A percentile compares a stretch with the other conserved stretches of the same genome.
Evolutionary conservation across 108 stramenopile genomes (phyloP).

Genomic region (Cyclotella kingstonii): DNA sequence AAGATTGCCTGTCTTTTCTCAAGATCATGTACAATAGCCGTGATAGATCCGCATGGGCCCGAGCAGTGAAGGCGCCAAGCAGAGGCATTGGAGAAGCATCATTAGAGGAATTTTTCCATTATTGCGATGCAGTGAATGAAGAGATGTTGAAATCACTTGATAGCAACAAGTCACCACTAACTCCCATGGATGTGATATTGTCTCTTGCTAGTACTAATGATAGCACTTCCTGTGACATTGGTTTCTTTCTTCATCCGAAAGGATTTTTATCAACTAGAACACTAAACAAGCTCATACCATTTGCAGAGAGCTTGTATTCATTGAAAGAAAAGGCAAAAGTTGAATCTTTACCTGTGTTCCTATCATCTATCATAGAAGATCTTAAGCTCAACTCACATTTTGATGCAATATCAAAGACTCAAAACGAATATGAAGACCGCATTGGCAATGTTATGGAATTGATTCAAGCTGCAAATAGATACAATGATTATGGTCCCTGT

Average conservation of each 20-base stretch:
- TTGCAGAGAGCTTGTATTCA: slow-evolving; percentile 51
- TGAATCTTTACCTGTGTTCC: slow-evolving; percentile 43
- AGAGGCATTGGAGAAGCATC: slow-evolving; percentile 69
- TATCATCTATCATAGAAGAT: slow-evolving; percentile 52
- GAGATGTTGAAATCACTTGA: slow-evolving; percentile 28
- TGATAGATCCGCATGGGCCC: slow-evolving; percentile 64
- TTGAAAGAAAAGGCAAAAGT: slow-evolving; percentile 44
- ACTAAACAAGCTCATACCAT: slow-evolving; percentile 57
- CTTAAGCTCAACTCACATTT: slow-evolving; percentile 61
- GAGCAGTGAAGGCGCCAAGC: slow-evolving; percentile 71
- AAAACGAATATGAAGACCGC: slow-evolving; percentile 68
- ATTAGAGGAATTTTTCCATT: slow-evolving; percentile 56
- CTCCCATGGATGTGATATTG: slow-evolving; percentile 66
- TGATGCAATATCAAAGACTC: slow-evolving; percentile 69
- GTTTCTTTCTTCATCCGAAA: slow-evolving; percentile 24
- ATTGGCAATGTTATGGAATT: slow-evolving; percentile 68
- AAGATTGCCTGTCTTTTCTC: slow-evolving; percentile 76
- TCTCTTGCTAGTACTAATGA: slow-evolving; percentile 39
- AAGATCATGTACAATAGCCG: slow-evolving; percentile 70
- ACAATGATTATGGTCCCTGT: slow-evolving; percentile 55
- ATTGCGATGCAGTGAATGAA: slow-evolving; percentile 53
- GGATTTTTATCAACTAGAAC: slow-evolving; percentile 59
- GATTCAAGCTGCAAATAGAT: slow-evolving; percentile 57
- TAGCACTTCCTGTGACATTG: slow-evolving; percentile 6
- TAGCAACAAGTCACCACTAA: slow-evolving; percentile 15